Evolutionary conservation across 2,329 filamentous ascomycete species (phyloP).

Genomic region (Neonectria hederae): DNA sequence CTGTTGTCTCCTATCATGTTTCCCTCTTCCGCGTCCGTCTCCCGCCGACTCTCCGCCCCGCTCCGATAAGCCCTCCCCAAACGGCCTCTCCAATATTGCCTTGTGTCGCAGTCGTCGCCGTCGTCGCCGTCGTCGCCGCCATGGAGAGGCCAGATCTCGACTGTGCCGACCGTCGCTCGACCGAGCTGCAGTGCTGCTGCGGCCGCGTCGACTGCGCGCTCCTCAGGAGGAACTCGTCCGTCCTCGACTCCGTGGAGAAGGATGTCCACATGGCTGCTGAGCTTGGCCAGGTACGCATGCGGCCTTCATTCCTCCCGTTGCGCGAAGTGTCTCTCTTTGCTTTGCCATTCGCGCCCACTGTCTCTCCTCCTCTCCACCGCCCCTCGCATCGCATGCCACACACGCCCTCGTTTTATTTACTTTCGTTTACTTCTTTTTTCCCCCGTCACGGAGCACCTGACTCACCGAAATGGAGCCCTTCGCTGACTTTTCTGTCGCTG

Average conservation of each 20-base stretch:
- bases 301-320: conserved; percentile 42
- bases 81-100: conserved; percentile 3
- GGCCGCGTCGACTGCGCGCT: conserved; percentile 81
- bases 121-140: conserved; percentile 29
- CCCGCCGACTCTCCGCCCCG: conserved; percentile 15
- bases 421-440: conserved; percentile 2
- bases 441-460: neutral
- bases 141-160: conserved; percentile 40
- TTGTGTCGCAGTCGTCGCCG: conserved; percentile 26
- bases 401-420: neutral
- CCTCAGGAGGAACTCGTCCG: conserved; percentile 80
- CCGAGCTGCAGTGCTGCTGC: conserved; percentile 79
- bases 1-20: conserved; percentile 22
- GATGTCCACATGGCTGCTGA: conserved; percentile 88
- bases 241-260: conserved; percentile 83
- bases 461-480: conserved; percentile 47
- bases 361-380: conserved; percentile 8
- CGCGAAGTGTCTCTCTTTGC: conserved; percentile 11
- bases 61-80: conserved; percentile 13
- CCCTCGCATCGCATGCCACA: conserved; percentile 37
- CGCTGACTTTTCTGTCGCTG: conserved; percentile 68
- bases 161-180: conserved; percentile 39
- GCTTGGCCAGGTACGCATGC: conserved; percentile 86
- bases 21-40: conserved; percentile 3
- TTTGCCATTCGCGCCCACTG: neutral